Evolutionary conservation across 2,329 filamentous ascomycete species (phyloP).

Genomic region (Apiospora pterosperma): DNA sequence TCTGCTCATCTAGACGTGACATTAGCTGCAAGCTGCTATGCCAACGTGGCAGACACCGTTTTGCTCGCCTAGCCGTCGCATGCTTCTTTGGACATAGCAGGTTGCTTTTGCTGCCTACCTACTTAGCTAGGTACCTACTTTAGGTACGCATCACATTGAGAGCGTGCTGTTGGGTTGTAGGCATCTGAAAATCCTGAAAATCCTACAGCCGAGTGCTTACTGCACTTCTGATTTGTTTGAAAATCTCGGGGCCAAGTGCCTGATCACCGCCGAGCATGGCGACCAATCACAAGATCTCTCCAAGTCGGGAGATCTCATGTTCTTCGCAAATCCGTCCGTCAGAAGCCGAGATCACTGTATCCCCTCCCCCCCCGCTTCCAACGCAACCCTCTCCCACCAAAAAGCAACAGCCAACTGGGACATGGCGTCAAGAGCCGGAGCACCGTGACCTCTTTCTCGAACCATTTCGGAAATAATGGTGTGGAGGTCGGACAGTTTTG

Average conservation of each 20-base stretch:
- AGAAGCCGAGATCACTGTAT: not conserved
- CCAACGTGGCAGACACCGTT: not conserved
- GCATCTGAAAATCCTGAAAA: not conserved
- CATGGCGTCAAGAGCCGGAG: not conserved
- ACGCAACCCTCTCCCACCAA: not conserved
- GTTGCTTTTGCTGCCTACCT: not conserved
- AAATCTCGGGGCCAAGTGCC: not conserved
- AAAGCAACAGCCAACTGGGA: not conserved
- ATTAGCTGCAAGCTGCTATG: not conserved
- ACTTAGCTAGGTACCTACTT: not conserved
- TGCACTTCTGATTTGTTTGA: not conserved
- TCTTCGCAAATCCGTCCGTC: constrained; percentile 1
- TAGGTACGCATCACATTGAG: not conserved
- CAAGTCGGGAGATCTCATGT: not conserved
- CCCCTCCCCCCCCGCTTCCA: not conserved
- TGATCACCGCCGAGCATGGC: not conserved
- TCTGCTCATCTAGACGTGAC: not conserved
- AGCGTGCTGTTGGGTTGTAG: not conserved
- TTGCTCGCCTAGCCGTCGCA: not conserved
- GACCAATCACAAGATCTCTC: not conserved
- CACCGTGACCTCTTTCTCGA: constrained; percentile 1
- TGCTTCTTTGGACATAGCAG: not conserved
- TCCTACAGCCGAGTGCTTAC: not conserved
- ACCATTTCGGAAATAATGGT: constrained; percentile 2
- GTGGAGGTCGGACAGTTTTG: not conserved